Conservation (phyloP, 75 land plant species). For the Adiantum capillusveneris region DNA sequence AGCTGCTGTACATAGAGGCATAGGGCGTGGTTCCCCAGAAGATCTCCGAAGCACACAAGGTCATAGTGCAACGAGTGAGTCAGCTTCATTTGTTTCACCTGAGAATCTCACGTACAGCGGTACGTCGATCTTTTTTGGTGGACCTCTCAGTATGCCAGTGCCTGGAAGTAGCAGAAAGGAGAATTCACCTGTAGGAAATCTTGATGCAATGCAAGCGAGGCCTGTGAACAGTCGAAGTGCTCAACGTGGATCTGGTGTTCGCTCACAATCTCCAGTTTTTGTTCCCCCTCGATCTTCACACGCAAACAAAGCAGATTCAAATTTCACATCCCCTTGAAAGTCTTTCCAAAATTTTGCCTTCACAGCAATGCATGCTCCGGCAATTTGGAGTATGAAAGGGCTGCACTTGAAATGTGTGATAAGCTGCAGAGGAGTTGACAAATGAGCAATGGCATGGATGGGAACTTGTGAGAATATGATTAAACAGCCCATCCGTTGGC, state of each 20-base stretch:
- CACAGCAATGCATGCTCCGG: too few species aligned
- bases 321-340: too few species aligned
- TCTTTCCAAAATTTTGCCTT: too few species aligned
- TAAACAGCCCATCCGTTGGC: too few species aligned
- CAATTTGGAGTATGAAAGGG: too few species aligned
- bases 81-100: constrained; percentile 17
- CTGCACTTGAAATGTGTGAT: too few species aligned
- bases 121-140: constrained; percentile 73
- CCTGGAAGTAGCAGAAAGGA: constrained; percentile 24
- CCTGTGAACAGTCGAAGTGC: constrained; percentile 5
- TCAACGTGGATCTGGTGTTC: constrained; percentile 16
- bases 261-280: constrained; percentile 51
- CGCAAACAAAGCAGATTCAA: too few species aligned
- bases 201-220: constrained; percentile 7
- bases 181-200: background rate
- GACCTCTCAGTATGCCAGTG: constrained; percentile 50
- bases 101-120: constrained; percentile 54
- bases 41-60: constrained; percentile 12
- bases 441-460: too few species aligned
- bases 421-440: too few species aligned
- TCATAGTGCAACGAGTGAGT: constrained; percentile 9
- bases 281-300: constrained; percentile 15
- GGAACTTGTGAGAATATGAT: too few species aligned
- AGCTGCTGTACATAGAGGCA: background rate
- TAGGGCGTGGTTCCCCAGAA: constrained; percentile 4